These are phyloP conservation scores for Diplodia intermedia DNA, from an alignment of 2,329 filamentous ascomycete species.

Conservation along the genomic window DNA sequence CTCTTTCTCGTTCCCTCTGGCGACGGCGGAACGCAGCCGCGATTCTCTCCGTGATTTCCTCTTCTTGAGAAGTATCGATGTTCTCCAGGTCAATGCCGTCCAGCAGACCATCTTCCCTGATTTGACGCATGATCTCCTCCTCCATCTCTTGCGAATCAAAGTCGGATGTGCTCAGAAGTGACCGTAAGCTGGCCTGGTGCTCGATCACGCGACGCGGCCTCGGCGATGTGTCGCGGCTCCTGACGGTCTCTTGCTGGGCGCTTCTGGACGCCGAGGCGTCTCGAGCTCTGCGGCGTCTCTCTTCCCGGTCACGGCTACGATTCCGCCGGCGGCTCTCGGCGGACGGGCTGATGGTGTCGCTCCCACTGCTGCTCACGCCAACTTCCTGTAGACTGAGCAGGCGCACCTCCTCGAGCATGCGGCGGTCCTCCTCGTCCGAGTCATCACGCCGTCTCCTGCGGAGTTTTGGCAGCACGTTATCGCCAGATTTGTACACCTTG, in stretches of 20 bases:
- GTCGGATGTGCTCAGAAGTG: conserved; percentile 80
- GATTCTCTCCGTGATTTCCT: conserved; percentile 88
- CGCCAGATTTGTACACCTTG: conserved; percentile 78
- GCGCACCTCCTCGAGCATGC: conserved; percentile 73
- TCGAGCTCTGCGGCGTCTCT: conserved; percentile 32
- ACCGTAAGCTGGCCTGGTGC: conserved; percentile 88
- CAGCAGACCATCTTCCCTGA: conserved; percentile 83
- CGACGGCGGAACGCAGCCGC: conserved; percentile 84
- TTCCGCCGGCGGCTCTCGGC: conserved; percentile 45
- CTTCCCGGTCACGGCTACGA: conserved; percentile 40
- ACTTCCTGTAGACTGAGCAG: conserved; percentile 75
- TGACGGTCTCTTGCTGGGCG: not conserved
- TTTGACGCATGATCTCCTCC: conserved; percentile 86
- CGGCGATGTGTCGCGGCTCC: conserved; percentile 13
- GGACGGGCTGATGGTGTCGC: conserved; percentile 49
- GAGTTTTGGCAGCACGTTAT: conserved; percentile 75
- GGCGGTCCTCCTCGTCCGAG: conserved; percentile 70
- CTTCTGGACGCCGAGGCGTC: conserved; percentile 6
- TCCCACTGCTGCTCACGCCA: conserved; percentile 52
- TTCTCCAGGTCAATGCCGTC: conserved; percentile 90
- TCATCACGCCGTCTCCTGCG: conserved; percentile 55
- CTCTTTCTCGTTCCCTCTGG: conserved; percentile 66
- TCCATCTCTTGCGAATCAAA: conserved; percentile 80
- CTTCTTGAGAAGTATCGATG: conserved; percentile 81
- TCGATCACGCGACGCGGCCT: conserved; percentile 68